Percentiles rank a stretch among this genome's conserved stretches.
Conservation (phyloP, 1,284 basidiomycete genomes). For the Apiotrichum sp. region DNA sequence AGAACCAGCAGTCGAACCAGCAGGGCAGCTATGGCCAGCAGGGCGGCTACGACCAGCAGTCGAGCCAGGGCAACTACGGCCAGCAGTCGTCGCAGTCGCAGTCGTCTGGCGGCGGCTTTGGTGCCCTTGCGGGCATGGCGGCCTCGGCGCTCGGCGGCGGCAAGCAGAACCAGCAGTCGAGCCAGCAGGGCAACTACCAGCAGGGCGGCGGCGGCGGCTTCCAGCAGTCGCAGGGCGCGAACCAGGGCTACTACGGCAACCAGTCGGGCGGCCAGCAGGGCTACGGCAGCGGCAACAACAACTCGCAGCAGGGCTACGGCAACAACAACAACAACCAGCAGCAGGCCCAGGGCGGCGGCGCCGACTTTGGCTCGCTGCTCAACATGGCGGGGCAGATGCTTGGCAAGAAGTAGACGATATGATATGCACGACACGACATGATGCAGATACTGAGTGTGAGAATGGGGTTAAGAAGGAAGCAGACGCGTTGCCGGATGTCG, state of each 20-base stretch:
- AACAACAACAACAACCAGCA: not conserved
- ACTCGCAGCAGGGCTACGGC: not conserved
- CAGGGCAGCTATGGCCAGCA: not conserved
- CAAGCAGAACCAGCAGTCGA: not conserved
- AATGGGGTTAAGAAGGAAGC: too few relatives aligned
- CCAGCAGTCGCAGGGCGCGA: not conserved
- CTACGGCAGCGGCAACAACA: too few relatives aligned
- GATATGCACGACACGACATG: too few relatives aligned
- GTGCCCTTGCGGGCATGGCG: conserved; percentile 1
- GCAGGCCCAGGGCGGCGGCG: not conserved
- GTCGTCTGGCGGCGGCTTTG: not conserved
- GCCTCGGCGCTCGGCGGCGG: not conserved
- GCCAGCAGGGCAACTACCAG: not conserved
- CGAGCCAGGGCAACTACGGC: not conserved
- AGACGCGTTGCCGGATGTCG: too few relatives aligned
- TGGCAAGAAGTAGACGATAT: not conserved
- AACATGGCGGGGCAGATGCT: conserved; percentile 1
- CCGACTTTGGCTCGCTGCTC: not conserved
- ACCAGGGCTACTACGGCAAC: not conserved
- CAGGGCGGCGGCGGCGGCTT: not conserved
- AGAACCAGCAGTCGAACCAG: not conserved
- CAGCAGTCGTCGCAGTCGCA: not conserved
- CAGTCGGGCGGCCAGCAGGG: not conserved
- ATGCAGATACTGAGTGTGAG: too few relatives aligned
- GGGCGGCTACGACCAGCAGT: not conserved